Evolutionary conservation across 75 land plant species (phyloP).

Genomic region (Chamaecyparis obtusa): DNA sequence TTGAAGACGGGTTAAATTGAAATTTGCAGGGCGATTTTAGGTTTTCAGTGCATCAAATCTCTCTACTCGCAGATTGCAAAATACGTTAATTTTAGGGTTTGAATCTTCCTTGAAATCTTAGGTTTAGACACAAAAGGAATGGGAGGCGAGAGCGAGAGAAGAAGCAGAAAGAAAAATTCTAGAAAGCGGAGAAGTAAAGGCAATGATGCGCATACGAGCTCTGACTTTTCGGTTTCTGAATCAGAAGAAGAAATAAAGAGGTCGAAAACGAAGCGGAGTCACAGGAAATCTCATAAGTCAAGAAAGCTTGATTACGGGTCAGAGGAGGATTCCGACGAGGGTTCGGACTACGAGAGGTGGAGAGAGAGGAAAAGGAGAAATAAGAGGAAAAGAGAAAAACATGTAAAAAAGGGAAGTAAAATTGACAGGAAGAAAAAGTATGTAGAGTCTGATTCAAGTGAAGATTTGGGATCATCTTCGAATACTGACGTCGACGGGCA

Average conservation of each 20-base stretch:
- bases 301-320: not conserved
- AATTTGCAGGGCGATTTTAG: no score
- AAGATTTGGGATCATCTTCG: not conserved
- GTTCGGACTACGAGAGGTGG: not conserved
- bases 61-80: no score
- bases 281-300: not conserved
- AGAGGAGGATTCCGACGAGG: slow-evolving; percentile 3
- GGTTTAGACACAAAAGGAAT: not conserved
- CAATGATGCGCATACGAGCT: not conserved
- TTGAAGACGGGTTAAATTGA: no score
- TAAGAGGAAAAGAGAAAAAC: not conserved
- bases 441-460: not conserved
- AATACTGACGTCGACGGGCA: slow-evolving; percentile 1
- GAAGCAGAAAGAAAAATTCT: not conserved
- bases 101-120: not conserved
- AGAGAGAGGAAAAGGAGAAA: slow-evolving; percentile 8
- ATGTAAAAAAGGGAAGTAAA: slow-evolving; percentile 2
- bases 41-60: no score
- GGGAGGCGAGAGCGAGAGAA: not conserved
- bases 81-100: not conserved
- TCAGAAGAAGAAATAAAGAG: not conserved
- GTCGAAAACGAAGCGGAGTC: not conserved
- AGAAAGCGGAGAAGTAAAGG: not conserved
- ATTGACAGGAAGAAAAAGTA: not conserved
- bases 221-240: not conserved